These are phyloP conservation scores for Colletotrichum zoysiae DNA, from an alignment of 2,329 filamentous ascomycete genomes.

Conservation along the genomic window DNA sequence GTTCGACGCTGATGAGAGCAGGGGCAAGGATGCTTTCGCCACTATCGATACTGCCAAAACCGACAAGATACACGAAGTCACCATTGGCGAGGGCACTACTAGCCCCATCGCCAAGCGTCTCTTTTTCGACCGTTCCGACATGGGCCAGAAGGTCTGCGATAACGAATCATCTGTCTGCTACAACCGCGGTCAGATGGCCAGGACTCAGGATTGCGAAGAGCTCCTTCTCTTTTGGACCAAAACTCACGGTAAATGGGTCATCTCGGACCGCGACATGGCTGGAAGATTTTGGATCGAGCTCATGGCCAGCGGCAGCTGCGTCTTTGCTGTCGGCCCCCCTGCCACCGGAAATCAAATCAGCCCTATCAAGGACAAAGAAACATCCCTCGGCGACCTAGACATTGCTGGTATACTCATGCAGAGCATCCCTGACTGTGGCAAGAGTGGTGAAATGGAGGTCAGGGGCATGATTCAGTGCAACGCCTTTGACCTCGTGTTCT, in stretches of 20 bases:
- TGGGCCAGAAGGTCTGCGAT: not conserved
- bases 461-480: conserved; percentile 19
- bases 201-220: conserved; percentile 6
- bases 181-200: conserved; percentile 19
- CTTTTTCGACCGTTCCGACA: not conserved
- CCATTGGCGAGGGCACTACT: not conserved
- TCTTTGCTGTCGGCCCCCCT: conserved; percentile 18
- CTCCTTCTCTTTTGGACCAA: conserved; percentile 1
- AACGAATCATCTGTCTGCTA: not conserved
- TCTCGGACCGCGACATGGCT: conserved; percentile 8
- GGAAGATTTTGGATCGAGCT: conserved; percentile 20
- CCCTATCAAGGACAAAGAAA: not conserved
- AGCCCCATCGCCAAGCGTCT: conserved; percentile 13
- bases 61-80: not conserved
- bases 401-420: conserved; percentile 1
- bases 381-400: conserved; percentile 16
- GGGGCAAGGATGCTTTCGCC: not conserved
- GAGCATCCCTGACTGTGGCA: not conserved
- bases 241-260: conserved; percentile 4
- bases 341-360: not conserved
- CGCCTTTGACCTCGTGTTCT: conserved; percentile 10
- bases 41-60: not conserved
- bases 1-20: not conserved
- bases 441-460: conserved; percentile 7
- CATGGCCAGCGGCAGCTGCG: conserved; percentile 13